phyloP scores from a whole-genome alignment of 1,284 basidiomycete genomes.

The Boletus sp. region DNA sequence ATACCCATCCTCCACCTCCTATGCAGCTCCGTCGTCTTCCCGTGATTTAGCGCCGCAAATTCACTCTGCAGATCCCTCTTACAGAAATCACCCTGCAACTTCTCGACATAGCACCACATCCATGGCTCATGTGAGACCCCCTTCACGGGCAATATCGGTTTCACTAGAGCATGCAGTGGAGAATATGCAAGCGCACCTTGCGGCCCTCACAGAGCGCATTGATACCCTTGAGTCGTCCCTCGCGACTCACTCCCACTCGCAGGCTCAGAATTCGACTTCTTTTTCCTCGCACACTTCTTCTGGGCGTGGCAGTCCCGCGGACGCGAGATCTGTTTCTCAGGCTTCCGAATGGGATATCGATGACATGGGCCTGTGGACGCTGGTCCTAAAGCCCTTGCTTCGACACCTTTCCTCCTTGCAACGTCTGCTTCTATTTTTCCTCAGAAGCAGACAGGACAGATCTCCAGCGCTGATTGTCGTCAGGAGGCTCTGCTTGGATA shows the following conservation, averaged over 20 bases:
- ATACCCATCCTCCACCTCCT: slow-evolving; percentile 37
- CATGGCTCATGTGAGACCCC: slow-evolving; percentile 36
- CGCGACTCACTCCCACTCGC: slow-evolving; percentile 34
- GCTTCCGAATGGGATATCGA: slow-evolving; percentile 57
- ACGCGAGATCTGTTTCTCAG: slow-evolving; percentile 27
- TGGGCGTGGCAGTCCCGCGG: slow-evolving; percentile 41
- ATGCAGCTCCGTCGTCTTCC: slow-evolving; percentile 38
- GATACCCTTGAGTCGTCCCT: slow-evolving; percentile 64
- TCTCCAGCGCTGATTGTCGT: slow-evolving; percentile 64
- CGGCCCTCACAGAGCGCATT: slow-evolving; percentile 85
- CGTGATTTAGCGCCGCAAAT: slow-evolving; percentile 35
- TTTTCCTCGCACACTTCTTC: slow-evolving; percentile 35
- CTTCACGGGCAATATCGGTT: slow-evolving; percentile 37
- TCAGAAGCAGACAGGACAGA: slow-evolving; percentile 46
- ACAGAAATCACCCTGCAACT: slow-evolving; percentile 19
- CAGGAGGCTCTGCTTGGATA: slow-evolving; percentile 67
- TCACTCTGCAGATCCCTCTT: slow-evolving; percentile 40
- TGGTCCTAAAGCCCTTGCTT: slow-evolving; percentile 60
- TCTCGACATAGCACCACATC: slow-evolving; percentile 33
- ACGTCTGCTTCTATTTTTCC: slow-evolving; percentile 52
- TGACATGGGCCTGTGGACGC: slow-evolving; percentile 76
- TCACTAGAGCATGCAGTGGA: slow-evolving; percentile 72
- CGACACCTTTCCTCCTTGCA: slow-evolving; percentile 45
- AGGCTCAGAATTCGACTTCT: slow-evolving; percentile 37
- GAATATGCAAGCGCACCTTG: slow-evolving; percentile 82